phyloP scores from a whole-genome alignment of 2,329 filamentous ascomycete genomes.

The Pseudopithomyces maydicus region DNA sequence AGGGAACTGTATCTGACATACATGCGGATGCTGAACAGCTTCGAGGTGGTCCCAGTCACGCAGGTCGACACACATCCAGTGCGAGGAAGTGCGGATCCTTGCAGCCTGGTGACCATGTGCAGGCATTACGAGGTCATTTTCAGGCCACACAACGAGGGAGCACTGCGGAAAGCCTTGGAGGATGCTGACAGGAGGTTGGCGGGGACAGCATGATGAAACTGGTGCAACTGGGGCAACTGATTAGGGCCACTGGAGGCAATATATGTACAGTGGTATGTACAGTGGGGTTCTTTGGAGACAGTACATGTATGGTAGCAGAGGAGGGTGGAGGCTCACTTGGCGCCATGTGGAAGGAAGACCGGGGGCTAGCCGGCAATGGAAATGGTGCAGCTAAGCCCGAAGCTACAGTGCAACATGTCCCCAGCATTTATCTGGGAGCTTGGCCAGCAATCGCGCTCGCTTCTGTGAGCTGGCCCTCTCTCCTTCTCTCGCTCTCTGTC shows the following conservation, averaged over 20 bases:
- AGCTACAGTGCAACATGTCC: slow-evolving; percentile 10
- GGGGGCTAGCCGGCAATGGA: background rate
- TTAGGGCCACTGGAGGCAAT: too few species aligned
- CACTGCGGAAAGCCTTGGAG: slow-evolving; percentile 50
- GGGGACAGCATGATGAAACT: background rate
- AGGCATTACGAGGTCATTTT: slow-evolving; percentile 63
- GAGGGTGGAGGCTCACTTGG: background rate
- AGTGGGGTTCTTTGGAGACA: too few species aligned
- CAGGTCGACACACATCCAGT: slow-evolving; percentile 65
- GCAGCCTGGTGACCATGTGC: slow-evolving; percentile 66
- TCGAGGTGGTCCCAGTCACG: slow-evolving; percentile 61
- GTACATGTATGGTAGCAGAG: too few species aligned
- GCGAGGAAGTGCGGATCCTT: slow-evolving; percentile 63
- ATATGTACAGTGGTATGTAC: too few species aligned
- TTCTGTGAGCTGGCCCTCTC: background rate
- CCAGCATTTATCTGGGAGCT: background rate
- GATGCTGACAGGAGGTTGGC: slow-evolving; percentile 34
- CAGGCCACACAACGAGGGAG: slow-evolving; percentile 58
- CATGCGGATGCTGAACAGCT: slow-evolving; percentile 65
- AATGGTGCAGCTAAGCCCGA: background rate
- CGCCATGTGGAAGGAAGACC: background rate
- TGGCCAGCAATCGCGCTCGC: background rate
- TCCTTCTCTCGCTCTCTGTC: background rate
- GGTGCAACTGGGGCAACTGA: too few species aligned
- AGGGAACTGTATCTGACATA: slow-evolving; percentile 69